Evolutionary conservation across 2,329 filamentous ascomycete genomes (phyloP).

Genomic region (Uncinocarpus reesii): DNA sequence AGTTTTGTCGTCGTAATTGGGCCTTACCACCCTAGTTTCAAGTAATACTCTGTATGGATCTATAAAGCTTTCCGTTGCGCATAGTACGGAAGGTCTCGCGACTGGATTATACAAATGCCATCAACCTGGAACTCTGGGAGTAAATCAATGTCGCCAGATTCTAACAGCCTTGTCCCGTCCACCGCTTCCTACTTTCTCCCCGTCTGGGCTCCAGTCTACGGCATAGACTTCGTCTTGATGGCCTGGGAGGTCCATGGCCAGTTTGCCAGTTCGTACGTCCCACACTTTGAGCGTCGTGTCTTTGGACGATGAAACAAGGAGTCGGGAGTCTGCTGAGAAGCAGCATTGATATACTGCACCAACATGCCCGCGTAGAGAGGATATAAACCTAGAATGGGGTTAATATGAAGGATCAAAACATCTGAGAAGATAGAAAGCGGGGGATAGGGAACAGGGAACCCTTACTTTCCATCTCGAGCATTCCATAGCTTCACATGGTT

Average conservation of each 20-base stretch:
- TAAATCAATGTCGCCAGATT: constrained; percentile 51
- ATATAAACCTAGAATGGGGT: constrained; percentile 68
- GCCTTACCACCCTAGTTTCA: too few relatives aligned
- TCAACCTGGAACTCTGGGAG: background rate
- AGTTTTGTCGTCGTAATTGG: too few relatives aligned
- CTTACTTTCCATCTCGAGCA: constrained; percentile 53
- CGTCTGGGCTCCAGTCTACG: constrained; percentile 89
- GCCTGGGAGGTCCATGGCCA: constrained; percentile 73
- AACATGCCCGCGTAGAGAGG: constrained; percentile 78
- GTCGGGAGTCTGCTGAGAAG: constrained; percentile 84
- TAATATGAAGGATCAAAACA: too few relatives aligned
- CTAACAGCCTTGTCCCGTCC: constrained; percentile 76
- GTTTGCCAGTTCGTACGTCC: constrained; percentile 76
- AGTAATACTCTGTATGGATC: too few relatives aligned
- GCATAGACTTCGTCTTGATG: constrained; percentile 91
- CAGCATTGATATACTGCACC: constrained; percentile 85
- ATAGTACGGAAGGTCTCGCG: background rate
- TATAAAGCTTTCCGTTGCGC: too few relatives aligned
- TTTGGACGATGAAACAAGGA: constrained; percentile 78
- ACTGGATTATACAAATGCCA: background rate
- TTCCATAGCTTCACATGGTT: constrained; percentile 93
- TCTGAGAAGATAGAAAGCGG: constrained; percentile 12
- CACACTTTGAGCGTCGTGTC: constrained; percentile 93
- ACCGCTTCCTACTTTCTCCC: constrained; percentile 76
- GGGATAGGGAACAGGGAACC: background rate